Conservation (phyloP, 140 eudicot species). For the Bidens hawaiensis region DNA sequence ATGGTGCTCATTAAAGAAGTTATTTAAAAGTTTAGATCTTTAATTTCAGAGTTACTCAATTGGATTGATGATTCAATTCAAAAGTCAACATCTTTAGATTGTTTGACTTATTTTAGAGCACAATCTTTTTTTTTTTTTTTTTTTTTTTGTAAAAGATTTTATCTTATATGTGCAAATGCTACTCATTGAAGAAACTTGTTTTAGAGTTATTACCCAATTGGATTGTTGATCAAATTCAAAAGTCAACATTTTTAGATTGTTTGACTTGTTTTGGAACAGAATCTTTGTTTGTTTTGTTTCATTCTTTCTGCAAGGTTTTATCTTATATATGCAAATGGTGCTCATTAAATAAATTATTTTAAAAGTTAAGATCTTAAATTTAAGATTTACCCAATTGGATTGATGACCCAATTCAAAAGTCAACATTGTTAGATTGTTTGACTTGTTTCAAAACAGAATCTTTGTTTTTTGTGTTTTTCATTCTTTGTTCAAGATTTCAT, state of each 20-base stretch:
- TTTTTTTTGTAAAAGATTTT: not conserved
- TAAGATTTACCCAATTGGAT: too few relatives aligned
- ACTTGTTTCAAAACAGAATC: too few relatives aligned
- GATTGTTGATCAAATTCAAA: not conserved
- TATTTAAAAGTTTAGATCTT: conserved; percentile 15
- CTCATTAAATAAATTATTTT: too few relatives aligned
- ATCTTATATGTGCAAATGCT: not conserved
- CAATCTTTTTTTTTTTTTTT: too few relatives aligned
- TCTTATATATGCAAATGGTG: too few relatives aligned
- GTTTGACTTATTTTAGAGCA: too few relatives aligned
- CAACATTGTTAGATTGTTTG: too few relatives aligned
- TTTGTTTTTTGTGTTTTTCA: not conserved
- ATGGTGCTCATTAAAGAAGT: not conserved
- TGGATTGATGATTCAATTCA: not conserved
- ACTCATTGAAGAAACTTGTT: not conserved
- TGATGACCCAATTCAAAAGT: too few relatives aligned
- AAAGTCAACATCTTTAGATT: too few relatives aligned
- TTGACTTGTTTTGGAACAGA: not conserved
- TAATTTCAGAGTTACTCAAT: not conserved
- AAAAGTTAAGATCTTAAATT: too few relatives aligned
- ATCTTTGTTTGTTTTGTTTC: too few relatives aligned
- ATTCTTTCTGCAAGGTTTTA: too few relatives aligned
- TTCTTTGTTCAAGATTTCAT: not conserved
- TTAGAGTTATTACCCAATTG: not conserved
- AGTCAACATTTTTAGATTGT: not conserved